Percentiles rank a stretch among this genome's conserved stretches.
These are phyloP conservation scores for Neurospora discreta DNA, from an alignment of 495 filamentous ascomycete genomes.

Conservation along the genomic window DNA sequence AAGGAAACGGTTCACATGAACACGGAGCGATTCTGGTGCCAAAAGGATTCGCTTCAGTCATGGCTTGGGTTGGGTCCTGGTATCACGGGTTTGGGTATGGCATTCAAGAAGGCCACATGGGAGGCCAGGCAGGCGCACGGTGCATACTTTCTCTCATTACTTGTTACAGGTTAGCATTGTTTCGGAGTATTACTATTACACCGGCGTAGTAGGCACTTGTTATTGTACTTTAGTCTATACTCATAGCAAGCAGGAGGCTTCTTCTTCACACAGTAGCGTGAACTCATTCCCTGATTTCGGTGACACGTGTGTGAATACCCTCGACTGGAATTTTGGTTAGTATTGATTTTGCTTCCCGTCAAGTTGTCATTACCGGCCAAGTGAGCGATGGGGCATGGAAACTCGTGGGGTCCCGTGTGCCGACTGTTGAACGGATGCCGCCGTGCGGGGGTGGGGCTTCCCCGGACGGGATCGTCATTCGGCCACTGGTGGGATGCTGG, in stretches of 20 bases:
- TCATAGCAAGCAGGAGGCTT: background rate
- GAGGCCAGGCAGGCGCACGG: background rate
- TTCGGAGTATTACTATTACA: background rate
- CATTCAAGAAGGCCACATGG: background rate
- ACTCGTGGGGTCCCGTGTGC: background rate
- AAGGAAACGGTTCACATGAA: background rate
- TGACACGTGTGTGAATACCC: background rate
- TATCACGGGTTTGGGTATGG: background rate
- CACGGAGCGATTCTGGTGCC: background rate
- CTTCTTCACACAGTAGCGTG: background rate
- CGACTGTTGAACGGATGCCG: background rate
- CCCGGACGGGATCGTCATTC: background rate
- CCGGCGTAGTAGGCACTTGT: background rate
- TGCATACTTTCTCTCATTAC: background rate
- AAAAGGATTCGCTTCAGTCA: background rate
- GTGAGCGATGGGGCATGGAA: background rate
- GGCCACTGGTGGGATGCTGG: background rate
- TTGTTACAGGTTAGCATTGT: background rate
- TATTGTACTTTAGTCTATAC: background rate
- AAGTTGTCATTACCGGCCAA: background rate
- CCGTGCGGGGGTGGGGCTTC: background rate
- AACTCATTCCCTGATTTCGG: background rate
- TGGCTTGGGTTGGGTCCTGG: background rate
- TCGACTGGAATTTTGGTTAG: background rate
- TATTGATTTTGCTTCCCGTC: background rate